A percentile compares a stretch with the other conserved stretches of the same genome.
Conservation (phyloP, 1,284 basidiomycete genomes). For the Uromyces viciae-fabae region DNA sequence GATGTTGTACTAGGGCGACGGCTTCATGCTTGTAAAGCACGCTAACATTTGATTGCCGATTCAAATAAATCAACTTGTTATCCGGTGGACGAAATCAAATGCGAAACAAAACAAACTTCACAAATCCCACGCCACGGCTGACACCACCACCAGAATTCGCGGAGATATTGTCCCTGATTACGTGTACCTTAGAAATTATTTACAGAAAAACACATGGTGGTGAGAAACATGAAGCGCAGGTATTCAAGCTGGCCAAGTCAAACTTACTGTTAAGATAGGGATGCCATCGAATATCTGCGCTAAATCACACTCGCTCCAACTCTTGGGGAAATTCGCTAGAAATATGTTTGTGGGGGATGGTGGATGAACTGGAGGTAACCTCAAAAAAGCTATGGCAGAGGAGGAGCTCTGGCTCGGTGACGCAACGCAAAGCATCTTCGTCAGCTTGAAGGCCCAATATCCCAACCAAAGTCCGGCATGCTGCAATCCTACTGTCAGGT, state of each 20-base stretch:
- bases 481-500: neutral
- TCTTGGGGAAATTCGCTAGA: conserved; percentile 41
- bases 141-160: conserved; percentile 13
- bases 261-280: conserved; percentile 37
- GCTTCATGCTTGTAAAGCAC: conserved; percentile 39
- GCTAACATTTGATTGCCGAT: neutral
- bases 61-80: neutral
- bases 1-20: conserved; percentile 7
- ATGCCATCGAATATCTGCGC: conserved; percentile 37
- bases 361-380: conserved; percentile 17
- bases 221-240: neutral
- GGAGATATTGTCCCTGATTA: conserved; percentile 26
- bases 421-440: neutral
- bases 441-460: neutral
- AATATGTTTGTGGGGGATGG: conserved; percentile 36
- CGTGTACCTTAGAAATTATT: conserved; percentile 13
- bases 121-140: conserved; percentile 32
- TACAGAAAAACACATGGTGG: too few species aligned
- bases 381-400: conserved; percentile 29
- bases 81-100: neutral
- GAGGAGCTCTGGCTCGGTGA: conserved; percentile 26
- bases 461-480: neutral
- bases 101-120: conserved; percentile 12
- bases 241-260: neutral
- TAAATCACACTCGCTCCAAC: conserved; percentile 29